Percentiles rank a stretch among this genome's conserved stretches.
These are phyloP conservation scores for Malassezia equina DNA, from an alignment of 1,284 basidiomycete genomes.

Conservation along the genomic window DNA sequence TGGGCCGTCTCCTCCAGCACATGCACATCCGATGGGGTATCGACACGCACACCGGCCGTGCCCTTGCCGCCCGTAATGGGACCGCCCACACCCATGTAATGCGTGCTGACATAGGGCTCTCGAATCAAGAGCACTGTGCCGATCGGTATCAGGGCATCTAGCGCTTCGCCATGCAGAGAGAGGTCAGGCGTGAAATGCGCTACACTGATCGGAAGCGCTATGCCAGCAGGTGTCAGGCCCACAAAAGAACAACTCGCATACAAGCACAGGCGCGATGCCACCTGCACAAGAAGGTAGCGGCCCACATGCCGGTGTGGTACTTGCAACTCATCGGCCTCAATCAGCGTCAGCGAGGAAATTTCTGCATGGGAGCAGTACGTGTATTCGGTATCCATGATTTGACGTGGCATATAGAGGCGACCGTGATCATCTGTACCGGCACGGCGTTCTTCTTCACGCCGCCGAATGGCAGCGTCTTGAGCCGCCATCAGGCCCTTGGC, in stretches of 20 bases:
- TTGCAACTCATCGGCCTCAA: conserved; percentile 27
- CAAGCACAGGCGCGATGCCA: conserved; percentile 29
- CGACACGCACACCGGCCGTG: conserved; percentile 32
- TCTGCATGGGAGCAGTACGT: conserved; percentile 26
- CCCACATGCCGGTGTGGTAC: conserved; percentile 25
- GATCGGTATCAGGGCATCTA: conserved; percentile 27
- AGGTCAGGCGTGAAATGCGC: conserved; percentile 39
- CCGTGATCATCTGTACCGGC: conserved; percentile 18
- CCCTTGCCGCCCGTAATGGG: conserved; percentile 32
- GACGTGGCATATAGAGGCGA: conserved; percentile 28
- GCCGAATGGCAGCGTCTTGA: conserved; percentile 32
- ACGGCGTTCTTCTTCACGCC: conserved; percentile 24
- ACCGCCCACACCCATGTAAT: conserved; percentile 35
- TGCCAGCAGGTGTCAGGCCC: conserved; percentile 25
- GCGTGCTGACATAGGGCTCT: conserved; percentile 37
- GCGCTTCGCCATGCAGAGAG: conserved; percentile 18
- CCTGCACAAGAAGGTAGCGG: conserved; percentile 31
- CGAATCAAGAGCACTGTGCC: conserved; percentile 38
- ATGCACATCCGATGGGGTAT: conserved; percentile 41
- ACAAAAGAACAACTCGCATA: conserved; percentile 38
- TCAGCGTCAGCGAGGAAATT: conserved; percentile 19
- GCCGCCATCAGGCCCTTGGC: conserved; percentile 31
- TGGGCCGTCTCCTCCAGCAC: conserved; percentile 21
- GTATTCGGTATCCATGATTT: conserved; percentile 32
- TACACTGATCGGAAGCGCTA: conserved; percentile 31